These are phyloP conservation scores for Opeltia flavorubescens DNA, from an alignment of 495 filamentous ascomycete genomes.

Conservation along the genomic window DNA sequence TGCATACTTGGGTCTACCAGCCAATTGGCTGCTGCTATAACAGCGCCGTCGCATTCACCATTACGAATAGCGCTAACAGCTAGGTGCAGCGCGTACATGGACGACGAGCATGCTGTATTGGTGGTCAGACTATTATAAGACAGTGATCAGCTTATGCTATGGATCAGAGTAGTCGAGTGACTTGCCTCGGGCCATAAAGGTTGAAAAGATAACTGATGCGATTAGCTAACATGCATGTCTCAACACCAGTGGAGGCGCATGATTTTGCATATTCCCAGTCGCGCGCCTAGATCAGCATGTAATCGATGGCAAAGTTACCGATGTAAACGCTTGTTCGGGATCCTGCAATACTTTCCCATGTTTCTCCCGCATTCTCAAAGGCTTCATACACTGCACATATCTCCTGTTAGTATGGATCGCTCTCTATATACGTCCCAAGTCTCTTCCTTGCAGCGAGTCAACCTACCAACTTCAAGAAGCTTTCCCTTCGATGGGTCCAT, in stretches of 20 bases:
- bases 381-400: constrained; percentile 13
- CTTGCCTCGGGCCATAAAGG: constrained; percentile 14
- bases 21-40: constrained; percentile 22
- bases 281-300: constrained; percentile 16
- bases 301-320: constrained; percentile 28
- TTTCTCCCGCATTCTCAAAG: constrained; percentile 17
- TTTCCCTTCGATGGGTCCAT: constrained; percentile 16
- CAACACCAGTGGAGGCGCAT: constrained; percentile 9
- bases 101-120: constrained; percentile 16
- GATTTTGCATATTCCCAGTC: constrained; percentile 17
- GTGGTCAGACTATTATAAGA: constrained; percentile 2
- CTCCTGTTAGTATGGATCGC: background rate
- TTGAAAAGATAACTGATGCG: constrained; percentile 14
- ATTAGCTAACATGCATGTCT: constrained; percentile 6
- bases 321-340: constrained; percentile 26
- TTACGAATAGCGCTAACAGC: constrained; percentile 11
- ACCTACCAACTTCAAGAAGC: constrained; percentile 12
- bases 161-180: background rate
- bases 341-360: constrained; percentile 19
- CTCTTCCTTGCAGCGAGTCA: background rate
- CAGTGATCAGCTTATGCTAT: background rate
- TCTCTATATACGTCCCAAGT: background rate
- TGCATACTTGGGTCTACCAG: constrained; percentile 36
- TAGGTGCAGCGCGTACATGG: constrained; percentile 18
- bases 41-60: constrained; percentile 17